Evolutionary conservation across 2,329 filamentous ascomycete species (phyloP).

Genomic region (Trichoderma koningiopsis): DNA sequence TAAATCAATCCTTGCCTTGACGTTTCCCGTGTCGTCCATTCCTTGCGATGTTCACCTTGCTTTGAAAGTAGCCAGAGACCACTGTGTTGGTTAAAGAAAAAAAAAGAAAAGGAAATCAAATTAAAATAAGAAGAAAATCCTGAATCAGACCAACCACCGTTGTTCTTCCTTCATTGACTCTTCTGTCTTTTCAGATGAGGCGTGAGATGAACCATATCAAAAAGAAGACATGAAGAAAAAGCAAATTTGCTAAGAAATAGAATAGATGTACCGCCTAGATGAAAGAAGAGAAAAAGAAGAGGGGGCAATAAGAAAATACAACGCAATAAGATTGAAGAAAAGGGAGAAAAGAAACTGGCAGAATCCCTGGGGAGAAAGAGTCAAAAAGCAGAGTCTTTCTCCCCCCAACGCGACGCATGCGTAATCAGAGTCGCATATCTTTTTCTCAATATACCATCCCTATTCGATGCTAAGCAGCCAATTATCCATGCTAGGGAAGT

Average conservation of each 20-base stretch:
- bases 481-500: not conserved
- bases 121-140: not conserved
- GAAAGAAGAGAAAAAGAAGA: not conserved
- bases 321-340: not conserved
- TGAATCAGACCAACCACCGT: not conserved
- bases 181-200: not conserved
- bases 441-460: not conserved
- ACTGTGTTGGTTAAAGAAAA: not conserved
- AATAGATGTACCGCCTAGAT: not conserved
- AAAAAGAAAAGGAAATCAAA: not conserved
- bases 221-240: not conserved
- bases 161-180: too few species aligned
- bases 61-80: not conserved
- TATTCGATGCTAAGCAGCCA: not conserved
- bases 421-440: not conserved
- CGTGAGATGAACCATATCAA: not conserved
- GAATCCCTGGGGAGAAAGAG: not conserved
- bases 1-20: not conserved
- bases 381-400: not conserved
- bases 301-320: not conserved
- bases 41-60: not conserved
- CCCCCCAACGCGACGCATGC: slow-evolving; percentile 8
- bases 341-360: not conserved
- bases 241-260: not conserved
- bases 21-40: not conserved